phyloP scores from a whole-genome alignment of 169 alveolate genomes.

The Ichthyophthirius multifiliis region DNA sequence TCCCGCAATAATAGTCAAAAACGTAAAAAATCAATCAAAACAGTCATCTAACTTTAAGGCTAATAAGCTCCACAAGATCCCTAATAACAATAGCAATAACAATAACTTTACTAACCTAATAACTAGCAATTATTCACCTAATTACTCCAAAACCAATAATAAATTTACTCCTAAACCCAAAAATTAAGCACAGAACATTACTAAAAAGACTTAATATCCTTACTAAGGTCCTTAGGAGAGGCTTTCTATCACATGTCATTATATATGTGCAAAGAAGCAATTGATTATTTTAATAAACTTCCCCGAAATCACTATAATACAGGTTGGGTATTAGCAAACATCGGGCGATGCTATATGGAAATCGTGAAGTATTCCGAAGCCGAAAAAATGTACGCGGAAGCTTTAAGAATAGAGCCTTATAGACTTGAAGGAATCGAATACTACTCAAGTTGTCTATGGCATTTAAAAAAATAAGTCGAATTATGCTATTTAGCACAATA shows the following conservation, averaged over 20 bases:
- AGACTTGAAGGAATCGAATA: constrained; percentile 79
- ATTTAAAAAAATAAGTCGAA: constrained; percentile 76
- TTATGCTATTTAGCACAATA: constrained; percentile 70
- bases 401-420: constrained; percentile 68
- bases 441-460: constrained; percentile 83
- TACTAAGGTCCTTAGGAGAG: neutral
- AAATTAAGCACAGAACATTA: too few relatives aligned
- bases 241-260: constrained; percentile 29
- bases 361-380: constrained; percentile 71
- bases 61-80: too few relatives aligned
- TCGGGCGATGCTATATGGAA: constrained; percentile 80
- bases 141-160: too few relatives aligned
- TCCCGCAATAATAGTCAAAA: neutral
- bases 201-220: too few relatives aligned
- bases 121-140: too few relatives aligned
- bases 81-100: too few relatives aligned
- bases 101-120: too few relatives aligned
- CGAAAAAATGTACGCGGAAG: constrained; percentile 64
- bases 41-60: too few relatives aligned
- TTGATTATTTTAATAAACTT: constrained; percentile 60
- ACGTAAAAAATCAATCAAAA: neutral
- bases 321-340: constrained; percentile 65
- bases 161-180: too few relatives aligned
- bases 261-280: constrained; percentile 49
- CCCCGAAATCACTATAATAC: constrained; percentile 69